A percentile compares a stretch with the other conserved stretches of the same genome.
phyloP scores from a whole-genome alignment of 1,284 basidiomycete genomes.

The Melampsora americana region DNA sequence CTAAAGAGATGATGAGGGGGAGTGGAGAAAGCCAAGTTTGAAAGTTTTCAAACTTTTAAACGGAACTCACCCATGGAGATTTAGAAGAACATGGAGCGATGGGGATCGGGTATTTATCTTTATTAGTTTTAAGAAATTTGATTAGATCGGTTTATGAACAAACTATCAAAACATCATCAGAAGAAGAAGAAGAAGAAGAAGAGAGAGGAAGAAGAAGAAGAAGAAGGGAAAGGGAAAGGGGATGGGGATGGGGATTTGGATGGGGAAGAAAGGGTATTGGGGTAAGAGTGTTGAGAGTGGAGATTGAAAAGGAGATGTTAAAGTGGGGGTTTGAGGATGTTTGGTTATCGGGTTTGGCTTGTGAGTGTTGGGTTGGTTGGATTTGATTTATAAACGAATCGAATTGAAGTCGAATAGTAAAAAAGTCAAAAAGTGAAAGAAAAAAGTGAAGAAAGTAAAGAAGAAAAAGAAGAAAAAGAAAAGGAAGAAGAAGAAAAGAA shows the following conservation, averaged over 20 bases:
- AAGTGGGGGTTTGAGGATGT: neutral
- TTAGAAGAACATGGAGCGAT: slow-evolving; percentile 8
- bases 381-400: no score
- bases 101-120: slow-evolving; percentile 31
- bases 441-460: no score
- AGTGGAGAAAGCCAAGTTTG: neutral
- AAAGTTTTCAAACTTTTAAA: neutral
- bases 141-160: slow-evolving; percentile 12
- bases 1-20: neutral
- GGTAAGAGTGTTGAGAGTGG: neutral
- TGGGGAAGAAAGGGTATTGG: neutral
- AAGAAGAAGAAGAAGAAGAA: no score
- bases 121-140: slow-evolving; percentile 29
- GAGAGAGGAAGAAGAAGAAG: neutral
- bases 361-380: no score
- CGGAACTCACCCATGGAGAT: neutral
- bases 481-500: no score
- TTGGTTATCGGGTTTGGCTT: no score
- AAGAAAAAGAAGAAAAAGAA: no score
- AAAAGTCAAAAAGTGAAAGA: no score
- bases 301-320: neutral
- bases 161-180: neutral
- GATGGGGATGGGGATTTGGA: no score
- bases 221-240: no score
- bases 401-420: no score